A percentile compares a stretch with the other conserved stretches of the same genome.
Evolutionary conservation across 2,329 filamentous ascomycete genomes (phyloP).

Genomic region (Diaporthe sp.): DNA sequence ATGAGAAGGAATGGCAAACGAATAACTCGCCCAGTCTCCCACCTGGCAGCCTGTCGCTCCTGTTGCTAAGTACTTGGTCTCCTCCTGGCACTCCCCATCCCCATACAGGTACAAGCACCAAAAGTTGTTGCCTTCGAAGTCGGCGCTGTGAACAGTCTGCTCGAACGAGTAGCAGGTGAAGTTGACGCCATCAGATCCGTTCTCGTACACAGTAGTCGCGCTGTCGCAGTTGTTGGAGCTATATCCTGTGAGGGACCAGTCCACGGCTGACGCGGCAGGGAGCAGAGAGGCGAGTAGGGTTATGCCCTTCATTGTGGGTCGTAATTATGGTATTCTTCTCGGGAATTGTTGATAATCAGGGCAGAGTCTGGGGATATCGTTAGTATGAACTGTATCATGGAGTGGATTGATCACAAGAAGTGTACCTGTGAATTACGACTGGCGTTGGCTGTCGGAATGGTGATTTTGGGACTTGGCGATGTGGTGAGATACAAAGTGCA

Average conservation of each 20-base stretch:
- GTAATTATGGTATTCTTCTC: rapidly evolving
- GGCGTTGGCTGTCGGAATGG: too few relatives aligned
- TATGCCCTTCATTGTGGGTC: neutral
- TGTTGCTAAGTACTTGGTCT: slow-evolving; percentile 18
- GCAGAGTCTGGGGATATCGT: neutral
- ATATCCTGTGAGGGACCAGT: slow-evolving; percentile 25
- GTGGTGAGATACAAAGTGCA: neutral
- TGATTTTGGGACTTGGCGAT: neutral
- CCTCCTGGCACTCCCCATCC: neutral
- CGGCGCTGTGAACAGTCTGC: neutral
- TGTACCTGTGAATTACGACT: neutral
- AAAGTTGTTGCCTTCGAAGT: slow-evolving; percentile 20
- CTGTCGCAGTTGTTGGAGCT: slow-evolving; percentile 1
- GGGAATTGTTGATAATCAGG: too few relatives aligned
- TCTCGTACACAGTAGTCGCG: slow-evolving; percentile 10
- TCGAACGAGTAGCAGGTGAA: slow-evolving; percentile 14
- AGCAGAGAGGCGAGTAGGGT: neutral
- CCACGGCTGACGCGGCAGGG: neutral
- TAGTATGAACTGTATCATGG: neutral
- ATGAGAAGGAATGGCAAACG: slow-evolving; percentile 7
- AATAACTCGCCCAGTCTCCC: slow-evolving; percentile 14
- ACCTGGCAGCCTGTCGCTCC: slow-evolving; percentile 13
- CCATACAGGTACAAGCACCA: slow-evolving; percentile 10
- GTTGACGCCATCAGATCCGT: slow-evolving; percentile 18
- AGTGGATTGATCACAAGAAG: rapidly evolving